phyloP scores from a whole-genome alignment of 2,329 filamentous ascomycete genomes.

The Diaporthe destruens region DNA sequence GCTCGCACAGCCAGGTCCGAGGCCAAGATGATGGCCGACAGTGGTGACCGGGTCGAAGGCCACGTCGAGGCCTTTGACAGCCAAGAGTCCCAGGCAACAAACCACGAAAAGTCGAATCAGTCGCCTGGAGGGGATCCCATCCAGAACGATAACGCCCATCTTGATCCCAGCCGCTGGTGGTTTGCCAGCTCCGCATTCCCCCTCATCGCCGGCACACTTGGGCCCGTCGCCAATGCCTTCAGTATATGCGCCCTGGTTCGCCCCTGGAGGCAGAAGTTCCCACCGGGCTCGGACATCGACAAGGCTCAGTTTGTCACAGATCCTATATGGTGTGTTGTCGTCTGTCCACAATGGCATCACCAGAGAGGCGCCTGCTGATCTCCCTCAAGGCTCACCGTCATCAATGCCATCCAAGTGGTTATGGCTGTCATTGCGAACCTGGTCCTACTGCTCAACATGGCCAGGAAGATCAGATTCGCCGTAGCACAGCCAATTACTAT shows the following conservation, averaged over 20 bases:
- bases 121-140: conserved; percentile 42
- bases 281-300: conserved; percentile 60
- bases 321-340: conserved; percentile 72
- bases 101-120: conserved; percentile 36
- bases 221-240: conserved; percentile 88
- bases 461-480: conserved; percentile 81
- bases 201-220: conserved; percentile 85
- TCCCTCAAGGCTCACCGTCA: conserved; percentile 69
- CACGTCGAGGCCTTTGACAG: conserved; percentile 43
- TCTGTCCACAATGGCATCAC: too few species aligned
- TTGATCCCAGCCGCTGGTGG: conserved; percentile 71
- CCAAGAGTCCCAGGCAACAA: conserved; percentile 7
- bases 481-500: conserved; percentile 88
- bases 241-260: conserved; percentile 88
- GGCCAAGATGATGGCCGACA: conserved; percentile 48
- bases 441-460: conserved; percentile 90
- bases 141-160: conserved; percentile 56
- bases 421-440: conserved; percentile 84
- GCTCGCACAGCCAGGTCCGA: conserved; percentile 29
- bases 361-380: not conserved
- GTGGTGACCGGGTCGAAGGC: conserved; percentile 46
- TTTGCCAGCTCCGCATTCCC: conserved; percentile 76
- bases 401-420: conserved; percentile 83
- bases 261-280: conserved; percentile 76
- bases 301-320: conserved; percentile 70